Evolutionary conservation across 345 rosid genomes (phyloP).

Genomic region (Ceriops decandra): DNA sequence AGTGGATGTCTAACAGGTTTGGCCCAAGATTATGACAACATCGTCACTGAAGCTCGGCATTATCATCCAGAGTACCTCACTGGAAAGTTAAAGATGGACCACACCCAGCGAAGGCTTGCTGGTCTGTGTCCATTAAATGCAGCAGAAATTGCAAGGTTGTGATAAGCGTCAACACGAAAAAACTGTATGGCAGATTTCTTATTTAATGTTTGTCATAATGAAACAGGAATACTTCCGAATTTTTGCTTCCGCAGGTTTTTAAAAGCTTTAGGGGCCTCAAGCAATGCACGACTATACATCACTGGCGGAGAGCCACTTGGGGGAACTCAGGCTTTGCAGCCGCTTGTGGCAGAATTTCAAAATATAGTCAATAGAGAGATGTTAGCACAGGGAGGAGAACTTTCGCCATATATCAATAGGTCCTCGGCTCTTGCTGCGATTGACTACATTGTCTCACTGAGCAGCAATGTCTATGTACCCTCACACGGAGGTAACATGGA

Average conservation of each 20-base stretch:
- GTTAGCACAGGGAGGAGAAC: conserved; percentile 55
- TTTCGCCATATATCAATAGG: conserved; percentile 47
- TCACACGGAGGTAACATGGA: conserved; percentile 94
- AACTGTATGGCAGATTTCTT: background rate
- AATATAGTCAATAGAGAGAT: conserved; percentile 52
- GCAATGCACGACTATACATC: conserved; percentile 46
- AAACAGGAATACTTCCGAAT: background rate
- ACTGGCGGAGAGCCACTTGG: conserved; percentile 84
- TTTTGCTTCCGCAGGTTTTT: conserved; percentile 40
- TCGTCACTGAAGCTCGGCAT: conserved; percentile 35
- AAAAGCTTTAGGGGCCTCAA: conserved; percentile 67
- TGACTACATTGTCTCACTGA: conserved; percentile 65
- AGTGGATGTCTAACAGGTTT: conserved; percentile 72
- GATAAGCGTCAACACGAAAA: background rate
- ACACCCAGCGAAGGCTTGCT: conserved; percentile 46
- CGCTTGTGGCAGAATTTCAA: conserved; percentile 47
- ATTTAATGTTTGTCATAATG: background rate
- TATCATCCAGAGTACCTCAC: conserved; percentile 14
- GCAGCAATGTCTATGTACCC: conserved; percentile 68
- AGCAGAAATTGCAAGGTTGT: conserved; percentile 56
- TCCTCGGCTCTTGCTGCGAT: conserved; percentile 67
- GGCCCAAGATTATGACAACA: conserved; percentile 46
- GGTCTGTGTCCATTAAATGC: conserved; percentile 70
- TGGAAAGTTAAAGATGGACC: conserved; percentile 31
- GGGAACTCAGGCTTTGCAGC: conserved; percentile 51